Base-by-base conservation (phyloP, 345 rosid genomes). In the Lepidium sativum region DNA sequence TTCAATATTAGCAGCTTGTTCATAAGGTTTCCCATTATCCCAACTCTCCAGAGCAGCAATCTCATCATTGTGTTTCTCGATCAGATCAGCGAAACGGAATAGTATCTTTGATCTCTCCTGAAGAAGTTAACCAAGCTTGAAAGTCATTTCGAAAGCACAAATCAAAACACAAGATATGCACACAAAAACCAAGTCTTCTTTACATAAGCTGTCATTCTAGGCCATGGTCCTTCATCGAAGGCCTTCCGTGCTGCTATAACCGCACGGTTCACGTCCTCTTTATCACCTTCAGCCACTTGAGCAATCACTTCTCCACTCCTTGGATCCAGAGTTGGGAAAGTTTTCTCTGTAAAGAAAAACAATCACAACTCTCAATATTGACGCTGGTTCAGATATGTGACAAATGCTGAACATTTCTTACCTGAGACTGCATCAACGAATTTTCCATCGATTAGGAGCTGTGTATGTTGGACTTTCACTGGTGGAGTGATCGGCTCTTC, bases 361-460 rank as follows among this genome's bases (percentile, higher is more conserved):
- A 21, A 11, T 54, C 33, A 39, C 31, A 27, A 9, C 8, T 12
- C 9, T 27, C 21, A 8, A 1, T 6, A 47, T 21, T 8, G 59
- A 48, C 17, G 37, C 38, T n/a, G 37, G 4, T 17, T 43, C 35
- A 56, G 29, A 48, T 34, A 68, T 18, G 5, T 47, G 12, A 25
- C 33, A 49, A 27, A 55, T 18, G 60, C 12, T 20, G 13, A 17
- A 17, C 23, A 15, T 45, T 11, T 39, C 17, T 69, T 48, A 92
- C 98, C 99, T 72, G 99, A 88, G 31, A 81, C 97, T 0, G 99
- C 66, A 79, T 86, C 95, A 57, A 88, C 90, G 67, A 83, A 83
- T 41, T 85, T 67, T 25, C 99, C 99, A 69, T 78, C 61, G 63
- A 94, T 90, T 8, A 87, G 64, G 56, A 90, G 97, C 81, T 90